Conservation (phyloP, 2,329 filamentous ascomycete genomes). For the Calonectria fujianensis region DNA sequence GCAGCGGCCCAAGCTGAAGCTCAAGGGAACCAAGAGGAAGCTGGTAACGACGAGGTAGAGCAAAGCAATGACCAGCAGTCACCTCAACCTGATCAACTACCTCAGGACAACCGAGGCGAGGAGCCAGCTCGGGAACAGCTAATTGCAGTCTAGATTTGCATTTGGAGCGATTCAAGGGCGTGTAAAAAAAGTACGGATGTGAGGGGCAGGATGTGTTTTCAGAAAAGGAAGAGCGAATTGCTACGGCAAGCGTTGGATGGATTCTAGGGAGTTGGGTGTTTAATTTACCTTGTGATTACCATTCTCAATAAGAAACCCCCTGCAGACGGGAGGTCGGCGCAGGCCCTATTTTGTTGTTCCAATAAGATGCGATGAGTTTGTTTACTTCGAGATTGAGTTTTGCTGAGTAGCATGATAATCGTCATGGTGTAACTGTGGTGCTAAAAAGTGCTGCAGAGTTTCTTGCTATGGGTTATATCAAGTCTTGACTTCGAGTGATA, state of each 20-base stretch:
- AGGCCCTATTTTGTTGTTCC: constrained; percentile 47
- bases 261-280: constrained; percentile 49
- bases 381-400: constrained; percentile 30
- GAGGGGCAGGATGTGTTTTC: constrained; percentile 43
- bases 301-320: constrained; percentile 45
- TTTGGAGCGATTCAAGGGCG: constrained; percentile 39
- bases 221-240: constrained; percentile 48
- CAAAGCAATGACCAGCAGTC: constrained; percentile 33
- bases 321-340: constrained; percentile 49
- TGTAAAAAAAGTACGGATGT: constrained; percentile 41
- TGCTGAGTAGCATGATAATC: not conserved
- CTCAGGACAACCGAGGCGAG: constrained; percentile 38
- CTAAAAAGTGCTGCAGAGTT: no score
- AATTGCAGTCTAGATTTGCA: constrained; percentile 43
- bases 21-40: constrained; percentile 46
- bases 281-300: constrained; percentile 32
- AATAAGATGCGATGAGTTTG: constrained; percentile 37
- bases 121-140: constrained; percentile 49
- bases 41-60: constrained; percentile 34
- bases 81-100: constrained; percentile 47
- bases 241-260: constrained; percentile 42
- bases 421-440: not conserved
- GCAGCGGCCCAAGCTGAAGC: constrained; percentile 51
- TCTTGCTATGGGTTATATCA: not conserved
- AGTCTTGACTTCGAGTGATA: not conserved